Conservation (phyloP, 2,329 filamentous ascomycete species). For the Penicillium corylophilum region DNA sequence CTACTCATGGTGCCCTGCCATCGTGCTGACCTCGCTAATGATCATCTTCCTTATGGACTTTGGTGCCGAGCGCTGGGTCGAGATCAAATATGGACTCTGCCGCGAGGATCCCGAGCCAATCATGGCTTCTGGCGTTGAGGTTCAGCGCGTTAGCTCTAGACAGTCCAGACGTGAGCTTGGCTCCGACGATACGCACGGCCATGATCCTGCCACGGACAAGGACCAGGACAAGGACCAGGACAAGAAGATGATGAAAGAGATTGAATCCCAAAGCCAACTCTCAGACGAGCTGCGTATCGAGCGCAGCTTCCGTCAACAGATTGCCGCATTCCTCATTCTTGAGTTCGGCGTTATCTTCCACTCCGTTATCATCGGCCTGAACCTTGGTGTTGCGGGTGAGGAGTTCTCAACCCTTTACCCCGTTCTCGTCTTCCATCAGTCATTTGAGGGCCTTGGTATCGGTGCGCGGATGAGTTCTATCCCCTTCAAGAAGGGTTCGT, state of each 20-base stretch:
- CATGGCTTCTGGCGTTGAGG: slow-evolving; percentile 12
- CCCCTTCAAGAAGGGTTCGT: slow-evolving; percentile 47
- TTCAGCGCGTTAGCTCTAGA: slow-evolving; percentile 1
- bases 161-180: background rate
- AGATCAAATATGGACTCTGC: slow-evolving; percentile 23
- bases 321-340: slow-evolving; percentile 47
- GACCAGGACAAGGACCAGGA: slow-evolving; percentile 16
- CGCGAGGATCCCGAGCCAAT: slow-evolving; percentile 24
- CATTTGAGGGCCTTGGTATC: slow-evolving; percentile 63
- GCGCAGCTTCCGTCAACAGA: slow-evolving; percentile 37
- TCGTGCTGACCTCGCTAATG: slow-evolving; percentile 50
- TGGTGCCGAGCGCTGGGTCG: slow-evolving; percentile 24
- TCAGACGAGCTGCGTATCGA: slow-evolving; percentile 18
- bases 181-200: too few relatives aligned
- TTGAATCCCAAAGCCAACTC: slow-evolving; percentile 10
- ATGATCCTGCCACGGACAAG: background rate
- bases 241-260: slow-evolving; percentile 18
- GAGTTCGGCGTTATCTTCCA: slow-evolving; percentile 65
- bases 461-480: slow-evolving; percentile 61
- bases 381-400: slow-evolving; percentile 57
- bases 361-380: slow-evolving; percentile 63
- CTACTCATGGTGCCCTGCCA: slow-evolving; percentile 55
- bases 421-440: slow-evolving; percentile 63
- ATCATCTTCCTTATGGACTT: slow-evolving; percentile 45
- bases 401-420: slow-evolving; percentile 60